These are phyloP conservation scores for Euphorbia schlechtendalii DNA, from an alignment of 441 rosid genomes.

Conservation along the genomic window DNA sequence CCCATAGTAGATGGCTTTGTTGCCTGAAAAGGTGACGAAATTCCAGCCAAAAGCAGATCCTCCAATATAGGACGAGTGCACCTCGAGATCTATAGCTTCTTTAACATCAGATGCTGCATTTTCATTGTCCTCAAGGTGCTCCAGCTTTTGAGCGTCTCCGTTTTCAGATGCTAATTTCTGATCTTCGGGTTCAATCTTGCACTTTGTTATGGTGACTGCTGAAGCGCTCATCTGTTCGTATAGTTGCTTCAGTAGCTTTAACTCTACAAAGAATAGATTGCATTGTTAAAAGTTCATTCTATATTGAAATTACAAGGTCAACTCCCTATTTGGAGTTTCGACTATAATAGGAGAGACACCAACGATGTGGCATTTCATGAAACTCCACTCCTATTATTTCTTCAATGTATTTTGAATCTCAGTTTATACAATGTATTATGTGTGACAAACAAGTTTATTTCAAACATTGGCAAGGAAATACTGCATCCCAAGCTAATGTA, in stretches of 20 bases:
- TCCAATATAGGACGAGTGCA: constrained; percentile 40
- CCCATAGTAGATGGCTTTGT: constrained; percentile 50
- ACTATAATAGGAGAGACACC: not conserved
- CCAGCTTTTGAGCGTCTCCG: constrained; percentile 20
- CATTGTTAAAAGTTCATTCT: not conserved
- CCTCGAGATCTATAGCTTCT: constrained; percentile 11
- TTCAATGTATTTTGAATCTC: not conserved
- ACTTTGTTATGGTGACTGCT: constrained; percentile 22
- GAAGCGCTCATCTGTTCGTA: constrained; percentile 46
- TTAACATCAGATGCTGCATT: not conserved
- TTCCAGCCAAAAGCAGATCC: constrained; percentile 93
- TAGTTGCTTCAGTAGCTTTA: constrained; percentile 52
- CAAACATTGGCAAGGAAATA: not conserved
- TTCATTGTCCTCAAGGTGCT: constrained; percentile 10
- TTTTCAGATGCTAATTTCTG: constrained; percentile 32
- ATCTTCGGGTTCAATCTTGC: constrained; percentile 24
- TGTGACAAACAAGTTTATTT: too few relatives aligned
- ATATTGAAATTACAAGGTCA: not conserved
- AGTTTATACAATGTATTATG: too few relatives aligned
- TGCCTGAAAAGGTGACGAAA: constrained; percentile 51
- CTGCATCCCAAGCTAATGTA: not conserved
- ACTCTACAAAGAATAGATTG: constrained; percentile 38
- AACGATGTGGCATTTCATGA: not conserved
- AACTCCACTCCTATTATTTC: not conserved
- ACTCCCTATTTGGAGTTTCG: not conserved